Evolutionary conservation across 352 stramenopile genomes (phyloP), one percentile per base, ranked within the genome.

Genomic region (Phytophthora tubulina): DNA sequence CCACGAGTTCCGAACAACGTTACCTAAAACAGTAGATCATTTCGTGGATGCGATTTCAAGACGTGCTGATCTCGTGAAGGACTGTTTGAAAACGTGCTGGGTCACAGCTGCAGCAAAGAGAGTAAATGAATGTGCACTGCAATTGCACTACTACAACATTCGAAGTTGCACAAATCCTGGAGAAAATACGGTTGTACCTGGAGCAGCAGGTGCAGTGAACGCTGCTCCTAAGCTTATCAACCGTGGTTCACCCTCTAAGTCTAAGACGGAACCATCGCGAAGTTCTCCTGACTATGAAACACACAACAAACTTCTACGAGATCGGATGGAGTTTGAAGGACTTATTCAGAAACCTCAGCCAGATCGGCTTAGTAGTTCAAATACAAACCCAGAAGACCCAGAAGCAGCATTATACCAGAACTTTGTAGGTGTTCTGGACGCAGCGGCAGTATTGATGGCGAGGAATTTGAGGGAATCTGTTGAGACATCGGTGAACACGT

Each of bases 401-500:
- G 79, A 94, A 41, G 63, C 79, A 10, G 63, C 63, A 15, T 63
- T 75, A 6, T 90, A 90, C 59, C 73, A 75, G 10, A 80, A 80
- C 27, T 90, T 94, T 59, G 73, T 85, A 17, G 88, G 86, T 8
- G 72, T 97, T 15, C 70, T 98, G 15, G 81, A 97, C 46, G 87
- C 90, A 14, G 86, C 89, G 10, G 78, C 91, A 2, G 91, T 97
- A 13, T 76, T 98, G 13, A 98, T 98, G 92, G 96, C 92, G 10
- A 78, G 88, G 3, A 97, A 97, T 41, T 75, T 98, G n/a, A 75
- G 92, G 27, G 83, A 85, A 30, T 94, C 86, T 0, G 87, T 96
- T 14, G 93, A 98, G 49, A 64, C 71, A n/a, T 98, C 92, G 1
- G 79, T 98, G 8, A 68, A 72, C 4, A 69, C 78, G 11, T 90